Evolutionary conservation across 2,329 filamentous ascomycete genomes (phyloP).

Genomic region (Phialophora chinensis): DNA sequence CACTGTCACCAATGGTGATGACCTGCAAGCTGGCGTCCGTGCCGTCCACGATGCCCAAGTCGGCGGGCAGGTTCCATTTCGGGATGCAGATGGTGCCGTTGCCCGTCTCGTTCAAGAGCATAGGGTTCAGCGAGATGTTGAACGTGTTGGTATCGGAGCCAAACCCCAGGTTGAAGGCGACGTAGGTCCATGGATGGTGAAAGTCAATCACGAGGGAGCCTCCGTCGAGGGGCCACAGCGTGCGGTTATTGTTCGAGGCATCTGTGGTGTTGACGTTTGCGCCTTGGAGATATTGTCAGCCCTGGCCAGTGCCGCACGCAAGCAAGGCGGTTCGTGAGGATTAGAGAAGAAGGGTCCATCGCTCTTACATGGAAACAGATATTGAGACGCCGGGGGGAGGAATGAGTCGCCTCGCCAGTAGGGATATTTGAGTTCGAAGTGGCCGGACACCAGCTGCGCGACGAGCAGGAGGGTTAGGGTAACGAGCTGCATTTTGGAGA

Average conservation of each 20-base stretch:
- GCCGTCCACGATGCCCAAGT: conserved; percentile 44
- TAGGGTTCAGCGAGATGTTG: conserved; percentile 52
- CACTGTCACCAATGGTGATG: conserved; percentile 50
- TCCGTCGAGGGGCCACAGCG: conserved; percentile 53
- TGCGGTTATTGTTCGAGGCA: conserved; percentile 47
- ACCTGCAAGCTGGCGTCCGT: conserved; percentile 53
- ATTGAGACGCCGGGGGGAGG: conserved; percentile 46
- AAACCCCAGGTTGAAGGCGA: conserved; percentile 56
- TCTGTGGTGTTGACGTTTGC: conserved; percentile 49
- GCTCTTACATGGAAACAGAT: conserved; percentile 48
- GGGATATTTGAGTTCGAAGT: conserved; percentile 41
- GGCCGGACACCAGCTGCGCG: conserved; percentile 36
- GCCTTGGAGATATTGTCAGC: conserved; percentile 38
- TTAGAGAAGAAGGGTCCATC: background rate
- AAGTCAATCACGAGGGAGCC: conserved; percentile 52
- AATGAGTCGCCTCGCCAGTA: conserved; percentile 53
- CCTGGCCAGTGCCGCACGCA: background rate
- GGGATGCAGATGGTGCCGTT: conserved; percentile 55
- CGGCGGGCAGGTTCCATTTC: conserved; percentile 44
- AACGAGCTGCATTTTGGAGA: conserved; percentile 22
- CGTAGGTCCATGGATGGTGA: conserved; percentile 52
- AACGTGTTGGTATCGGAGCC: conserved; percentile 50
- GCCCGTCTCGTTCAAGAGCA: conserved; percentile 55
- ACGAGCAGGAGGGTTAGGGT: conserved; percentile 12
- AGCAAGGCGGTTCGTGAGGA: too few species aligned